These are phyloP conservation scores for Schizophyllum amplum DNA, from an alignment of 1,284 basidiomycete species.

Conservation along the genomic window DNA sequence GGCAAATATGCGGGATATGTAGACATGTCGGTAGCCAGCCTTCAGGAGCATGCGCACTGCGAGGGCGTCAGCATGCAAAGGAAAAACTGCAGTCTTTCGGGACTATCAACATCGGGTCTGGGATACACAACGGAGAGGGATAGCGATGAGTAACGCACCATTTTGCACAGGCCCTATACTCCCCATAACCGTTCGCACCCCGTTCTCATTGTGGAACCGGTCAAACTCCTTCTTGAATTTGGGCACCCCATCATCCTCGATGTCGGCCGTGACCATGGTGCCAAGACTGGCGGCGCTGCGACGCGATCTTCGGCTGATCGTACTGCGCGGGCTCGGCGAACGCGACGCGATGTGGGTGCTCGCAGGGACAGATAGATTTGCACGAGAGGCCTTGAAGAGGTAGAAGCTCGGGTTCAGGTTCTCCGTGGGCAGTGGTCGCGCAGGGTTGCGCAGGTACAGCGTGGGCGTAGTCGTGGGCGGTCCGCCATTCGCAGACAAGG, in stretches of 20 bases:
- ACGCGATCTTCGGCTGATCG: constrained; percentile 18
- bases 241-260: constrained; percentile 36
- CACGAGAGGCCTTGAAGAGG: constrained; percentile 40
- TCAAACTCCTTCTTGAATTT: constrained; percentile 74
- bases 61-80: constrained; percentile 6
- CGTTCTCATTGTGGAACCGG: constrained; percentile 84
- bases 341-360: constrained; percentile 13
- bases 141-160: constrained; percentile 39
- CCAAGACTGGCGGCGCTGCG: constrained; percentile 31
- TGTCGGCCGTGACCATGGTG: constrained; percentile 14
- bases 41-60: constrained; percentile 89
- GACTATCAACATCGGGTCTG: no score
- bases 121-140: constrained; percentile 4
- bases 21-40: constrained; percentile 90
- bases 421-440: constrained; percentile 43
- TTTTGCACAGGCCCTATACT: constrained; percentile 85
- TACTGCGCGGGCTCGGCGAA: constrained; percentile 19
- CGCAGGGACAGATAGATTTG: constrained; percentile 12
- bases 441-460: constrained; percentile 60
- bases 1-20: constrained; percentile 93
- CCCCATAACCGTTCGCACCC: constrained; percentile 89
- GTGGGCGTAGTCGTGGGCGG: constrained; percentile 30
- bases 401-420: constrained; percentile 63
- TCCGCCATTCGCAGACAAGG: constrained; percentile 9
- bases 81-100: not conserved